phyloP scores from a whole-genome alignment of 2,329 filamentous ascomycete species.

The Colletotrichum theobromicola region DNA sequence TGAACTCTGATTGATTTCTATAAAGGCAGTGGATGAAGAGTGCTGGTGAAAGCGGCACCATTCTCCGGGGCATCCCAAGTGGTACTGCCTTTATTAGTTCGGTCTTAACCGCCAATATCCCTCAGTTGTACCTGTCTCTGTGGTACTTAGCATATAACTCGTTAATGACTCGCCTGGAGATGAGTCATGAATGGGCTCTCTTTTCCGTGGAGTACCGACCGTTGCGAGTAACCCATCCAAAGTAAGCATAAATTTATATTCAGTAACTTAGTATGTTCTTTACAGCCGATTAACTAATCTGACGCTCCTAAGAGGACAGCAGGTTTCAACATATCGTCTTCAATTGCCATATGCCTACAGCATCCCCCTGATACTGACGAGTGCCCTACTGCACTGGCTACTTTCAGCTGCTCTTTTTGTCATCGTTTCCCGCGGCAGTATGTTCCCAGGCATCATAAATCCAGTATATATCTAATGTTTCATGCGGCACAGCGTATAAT shows the following conservation, averaged over 20 bases:
- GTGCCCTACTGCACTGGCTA: not conserved
- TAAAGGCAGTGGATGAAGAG: not conserved
- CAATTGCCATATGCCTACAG: not conserved
- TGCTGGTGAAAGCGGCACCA: not conserved
- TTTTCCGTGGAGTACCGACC: not conserved
- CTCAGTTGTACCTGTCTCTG: not conserved
- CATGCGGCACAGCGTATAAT: too few species aligned
- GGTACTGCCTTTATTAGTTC: not conserved
- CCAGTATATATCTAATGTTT: too few species aligned
- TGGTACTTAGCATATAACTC: not conserved
- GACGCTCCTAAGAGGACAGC: not conserved
- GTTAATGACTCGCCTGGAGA: not conserved
- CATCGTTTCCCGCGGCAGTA: not conserved
- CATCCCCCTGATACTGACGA: not conserved
- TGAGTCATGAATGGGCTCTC: not conserved
- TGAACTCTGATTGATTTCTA: too few species aligned
- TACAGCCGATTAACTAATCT: not conserved
- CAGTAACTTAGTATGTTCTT: too few species aligned
- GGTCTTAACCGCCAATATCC: not conserved
- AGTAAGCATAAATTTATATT: too few species aligned
- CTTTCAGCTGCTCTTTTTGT: not conserved
- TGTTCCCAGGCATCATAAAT: too few species aligned
- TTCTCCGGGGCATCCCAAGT: rapidly evolving
- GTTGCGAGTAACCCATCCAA: not conserved
- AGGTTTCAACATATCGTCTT: not conserved